A percentile compares a stretch with the other conserved stretches of the same genome.
These are phyloP conservation scores for Ceratobasidium sp. DNA, from an alignment of 1,284 basidiomycete genomes.

Conservation along the genomic window DNA sequence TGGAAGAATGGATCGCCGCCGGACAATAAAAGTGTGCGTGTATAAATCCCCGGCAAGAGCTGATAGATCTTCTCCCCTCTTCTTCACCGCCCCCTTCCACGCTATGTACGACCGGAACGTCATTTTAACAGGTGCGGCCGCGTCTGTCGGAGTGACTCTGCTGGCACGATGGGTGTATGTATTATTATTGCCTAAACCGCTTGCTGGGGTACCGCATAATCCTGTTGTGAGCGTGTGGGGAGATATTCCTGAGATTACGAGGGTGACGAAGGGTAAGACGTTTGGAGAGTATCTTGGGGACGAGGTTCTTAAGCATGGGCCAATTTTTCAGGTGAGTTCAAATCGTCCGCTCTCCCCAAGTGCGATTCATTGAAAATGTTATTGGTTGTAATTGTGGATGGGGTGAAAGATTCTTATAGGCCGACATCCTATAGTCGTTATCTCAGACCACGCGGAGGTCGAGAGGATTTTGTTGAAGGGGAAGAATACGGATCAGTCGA, in stretches of 20 bases:
- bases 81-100: too few relatives aligned
- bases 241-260: conserved; percentile 5
- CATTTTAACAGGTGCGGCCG: too few relatives aligned
- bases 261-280: background rate
- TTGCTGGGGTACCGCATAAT: background rate
- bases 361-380: background rate
- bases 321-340: background rate
- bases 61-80: too few relatives aligned
- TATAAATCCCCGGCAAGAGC: too few relatives aligned
- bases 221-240: conserved; percentile 4
- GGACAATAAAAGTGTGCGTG: too few relatives aligned
- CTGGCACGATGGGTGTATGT: background rate
- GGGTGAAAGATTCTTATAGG: conserved; percentile 20
- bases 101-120: too few relatives aligned
- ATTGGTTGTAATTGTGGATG: too few relatives aligned
- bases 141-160: background rate
- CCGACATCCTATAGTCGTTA: conserved; percentile 1
- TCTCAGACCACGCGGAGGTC: conserved; percentile 13
- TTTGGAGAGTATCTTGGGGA: background rate
- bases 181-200: background rate
- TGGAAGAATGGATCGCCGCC: too few relatives aligned
- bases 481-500: conserved; percentile 24
- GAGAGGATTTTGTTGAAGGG: conserved; percentile 10
- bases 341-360: background rate
- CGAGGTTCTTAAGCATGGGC: background rate